Percentiles rank a stretch among this genome's conserved stretches.
phyloP scores from a whole-genome alignment of 2,329 filamentous ascomycete genomes.

The Pseudovirgaria hyperparasitica region DNA sequence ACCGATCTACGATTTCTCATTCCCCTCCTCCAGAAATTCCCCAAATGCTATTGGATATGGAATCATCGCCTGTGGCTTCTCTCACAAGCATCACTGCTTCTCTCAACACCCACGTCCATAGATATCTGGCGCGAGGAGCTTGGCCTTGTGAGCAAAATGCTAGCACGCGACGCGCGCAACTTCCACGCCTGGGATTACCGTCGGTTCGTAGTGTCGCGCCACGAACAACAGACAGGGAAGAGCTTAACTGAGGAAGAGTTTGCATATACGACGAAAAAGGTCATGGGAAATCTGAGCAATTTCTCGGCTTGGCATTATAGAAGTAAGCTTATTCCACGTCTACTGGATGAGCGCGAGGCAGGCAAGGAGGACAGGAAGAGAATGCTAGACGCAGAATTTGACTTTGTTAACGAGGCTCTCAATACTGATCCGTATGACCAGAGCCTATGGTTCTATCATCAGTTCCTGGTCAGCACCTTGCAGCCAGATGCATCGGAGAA shows the following conservation, averaged over 20 bases:
- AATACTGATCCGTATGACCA: constrained; percentile 90
- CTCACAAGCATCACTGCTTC: constrained; percentile 51
- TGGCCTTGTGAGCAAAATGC: constrained; percentile 73
- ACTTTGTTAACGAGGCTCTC: constrained; percentile 61
- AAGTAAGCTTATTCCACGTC: constrained; percentile 64
- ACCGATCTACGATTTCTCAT: constrained; percentile 73
- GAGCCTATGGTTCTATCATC: constrained; percentile 94
- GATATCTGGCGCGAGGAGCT: constrained; percentile 77
- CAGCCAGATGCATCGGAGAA: constrained; percentile 37
- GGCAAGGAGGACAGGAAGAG: constrained; percentile 47
- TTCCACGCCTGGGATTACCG: constrained; percentile 97
- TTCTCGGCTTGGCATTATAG: constrained; percentile 96
- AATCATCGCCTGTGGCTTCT: constrained; percentile 86
- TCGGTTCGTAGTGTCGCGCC: constrained; percentile 59
- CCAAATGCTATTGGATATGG: constrained; percentile 99
- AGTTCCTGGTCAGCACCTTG: constrained; percentile 61
- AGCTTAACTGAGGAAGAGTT: constrained; percentile 74
- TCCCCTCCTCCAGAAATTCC: constrained; percentile 69
- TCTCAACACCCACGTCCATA: constrained; percentile 44
- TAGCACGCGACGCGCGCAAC: constrained; percentile 73
- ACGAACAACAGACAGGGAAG: constrained; percentile 47
- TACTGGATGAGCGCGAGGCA: constrained; percentile 60
- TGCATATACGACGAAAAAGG: constrained; percentile 82
- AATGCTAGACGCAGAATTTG: constrained; percentile 68
- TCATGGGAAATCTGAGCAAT: constrained; percentile 73